These are phyloP conservation scores for Mycena rosella DNA, from an alignment of 768 basidiomycete genomes.

Conservation along the genomic window DNA sequence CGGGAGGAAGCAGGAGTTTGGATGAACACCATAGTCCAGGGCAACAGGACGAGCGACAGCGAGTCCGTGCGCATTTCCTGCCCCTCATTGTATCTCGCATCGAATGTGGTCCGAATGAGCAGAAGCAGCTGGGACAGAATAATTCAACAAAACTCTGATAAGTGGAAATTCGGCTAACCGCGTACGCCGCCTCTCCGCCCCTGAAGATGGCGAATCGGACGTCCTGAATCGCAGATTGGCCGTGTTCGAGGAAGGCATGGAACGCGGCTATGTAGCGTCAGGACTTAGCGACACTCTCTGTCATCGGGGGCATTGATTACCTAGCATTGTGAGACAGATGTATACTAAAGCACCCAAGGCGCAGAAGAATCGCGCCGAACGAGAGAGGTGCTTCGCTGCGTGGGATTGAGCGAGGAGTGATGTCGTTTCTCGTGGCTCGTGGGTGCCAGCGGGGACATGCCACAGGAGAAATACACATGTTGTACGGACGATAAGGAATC, in stretches of 20 bases:
- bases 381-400: slow-evolving; percentile 5
- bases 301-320: not conserved
- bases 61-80: no score
- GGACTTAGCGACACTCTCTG: not conserved
- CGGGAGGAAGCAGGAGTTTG: no score
- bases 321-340: not conserved
- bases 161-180: not conserved
- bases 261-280: not conserved
- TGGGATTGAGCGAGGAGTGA: not conserved
- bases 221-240: no score
- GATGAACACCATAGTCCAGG: no score
- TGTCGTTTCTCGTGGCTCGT: not conserved
- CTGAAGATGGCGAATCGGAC: no score
- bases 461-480: not conserved
- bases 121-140: not conserved
- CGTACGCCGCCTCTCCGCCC: not conserved
- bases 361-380: not conserved
- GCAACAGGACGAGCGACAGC: no score
- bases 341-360: not conserved
- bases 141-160: not conserved
- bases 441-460: not conserved
- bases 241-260: no score
- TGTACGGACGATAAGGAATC: slow-evolving; percentile 1
- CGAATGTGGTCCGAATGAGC: no score
- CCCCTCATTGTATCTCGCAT: no score